Evolutionary conservation across 2,329 filamentous ascomycete genomes (phyloP), one percentile per base, ranked within the genome.

Genomic region (Exophiala lecanii-corni): DNA sequence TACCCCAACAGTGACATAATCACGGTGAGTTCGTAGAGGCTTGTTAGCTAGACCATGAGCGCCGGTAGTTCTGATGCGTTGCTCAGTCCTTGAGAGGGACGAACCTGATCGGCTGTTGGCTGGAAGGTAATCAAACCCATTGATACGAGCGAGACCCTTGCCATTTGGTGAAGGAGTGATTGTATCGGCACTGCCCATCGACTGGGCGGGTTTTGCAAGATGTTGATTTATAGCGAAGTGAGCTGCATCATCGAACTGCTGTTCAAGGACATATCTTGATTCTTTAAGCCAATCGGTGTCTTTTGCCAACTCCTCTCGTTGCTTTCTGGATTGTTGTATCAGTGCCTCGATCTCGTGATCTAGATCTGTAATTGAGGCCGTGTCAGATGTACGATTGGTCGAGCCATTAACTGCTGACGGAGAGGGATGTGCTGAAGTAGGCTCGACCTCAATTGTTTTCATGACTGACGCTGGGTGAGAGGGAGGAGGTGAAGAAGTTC

Each of bases 31-130:
- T 10, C 66, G 56, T 30, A 68, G 45, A 2, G 65, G 63, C 43
- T 65, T 67, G 25, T 63, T 66, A 4, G 68, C 68, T 36, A 71
- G 49, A 1, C 68, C 68, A 19, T 47, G 45, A 30, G 64, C 67
- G 9, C 68, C 68, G 4, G 67, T 70, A 32, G 57, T 44, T 26
- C 67, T 58, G 21, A 70, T 67, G 20, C 68, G 58, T 50, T 66
- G 59, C 45, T 71, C 68, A 1, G 66, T 68, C 13, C 67, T 61
- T 33, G 67, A 70, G 41, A 71, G 51, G 6, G 60, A 65, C 4
- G 65, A 55, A 9, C 65, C 66, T 17, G 64, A 54, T 12, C 63
- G 59, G 2, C 57, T 59, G 28, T 63, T 59, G 9, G 30, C 64
- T 43, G 68, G 58, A 2, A 65, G 62, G 37, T 70, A 62, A 36